These are phyloP conservation scores for Ophiocordyceps camponoti-leonardi DNA, from an alignment of 2,329 filamentous ascomycete species.

Conservation along the genomic window DNA sequence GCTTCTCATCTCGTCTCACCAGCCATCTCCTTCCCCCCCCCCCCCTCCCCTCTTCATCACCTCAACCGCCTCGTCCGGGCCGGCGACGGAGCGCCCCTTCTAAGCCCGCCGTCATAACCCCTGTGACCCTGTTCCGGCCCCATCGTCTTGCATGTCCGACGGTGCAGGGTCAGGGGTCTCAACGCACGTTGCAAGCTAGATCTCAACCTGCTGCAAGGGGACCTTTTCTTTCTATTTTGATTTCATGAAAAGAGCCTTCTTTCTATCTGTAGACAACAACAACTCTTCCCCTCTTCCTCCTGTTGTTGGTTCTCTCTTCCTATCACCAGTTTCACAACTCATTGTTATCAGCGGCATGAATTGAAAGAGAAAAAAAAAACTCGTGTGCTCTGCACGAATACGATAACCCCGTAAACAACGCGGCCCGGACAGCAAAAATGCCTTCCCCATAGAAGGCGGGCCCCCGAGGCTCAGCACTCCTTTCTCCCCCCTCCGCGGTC, in stretches of 20 bases:
- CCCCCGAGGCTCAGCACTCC: neutral
- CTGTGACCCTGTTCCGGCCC: neutral
- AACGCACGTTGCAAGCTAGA: neutral
- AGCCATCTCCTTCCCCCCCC: neutral
- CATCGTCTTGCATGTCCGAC: neutral
- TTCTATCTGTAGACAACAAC: too few relatives aligned
- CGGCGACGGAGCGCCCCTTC: neutral
- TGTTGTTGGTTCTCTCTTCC: neutral
- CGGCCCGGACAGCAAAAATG: neutral
- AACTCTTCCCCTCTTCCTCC: too few relatives aligned
- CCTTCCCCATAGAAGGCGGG: neutral
- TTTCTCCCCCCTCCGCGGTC: neutral
- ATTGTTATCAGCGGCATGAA: neutral
- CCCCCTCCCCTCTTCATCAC: neutral
- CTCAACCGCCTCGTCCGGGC: neutral
- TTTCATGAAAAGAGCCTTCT: neutral
- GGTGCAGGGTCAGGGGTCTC: neutral
- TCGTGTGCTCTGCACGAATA: neutral
- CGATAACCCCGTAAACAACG: neutral
- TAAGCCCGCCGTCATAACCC: neutral
- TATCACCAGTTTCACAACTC: neutral
- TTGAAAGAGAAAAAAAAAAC: too few relatives aligned
- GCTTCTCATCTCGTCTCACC: neutral
- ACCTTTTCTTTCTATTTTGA: neutral
- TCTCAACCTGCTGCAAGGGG: neutral